Conservation (phyloP, 1,284 basidiomycete genomes). For the Melampsora abietis-canadensis region DNA sequence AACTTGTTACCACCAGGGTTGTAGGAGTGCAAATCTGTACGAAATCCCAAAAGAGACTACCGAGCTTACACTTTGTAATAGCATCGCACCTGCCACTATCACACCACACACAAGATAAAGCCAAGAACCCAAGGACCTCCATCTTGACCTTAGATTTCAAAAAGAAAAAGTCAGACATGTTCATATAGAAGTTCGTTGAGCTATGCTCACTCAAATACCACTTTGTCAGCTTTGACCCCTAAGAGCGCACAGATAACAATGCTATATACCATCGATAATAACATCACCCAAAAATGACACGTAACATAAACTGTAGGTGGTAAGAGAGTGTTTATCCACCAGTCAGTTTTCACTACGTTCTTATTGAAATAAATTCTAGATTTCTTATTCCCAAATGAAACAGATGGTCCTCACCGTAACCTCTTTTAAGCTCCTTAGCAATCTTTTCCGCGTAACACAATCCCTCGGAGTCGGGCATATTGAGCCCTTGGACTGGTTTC, state of each 20-base stretch:
- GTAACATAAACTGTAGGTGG: neutral
- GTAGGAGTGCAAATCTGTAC: too few species aligned
- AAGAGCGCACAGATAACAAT: neutral
- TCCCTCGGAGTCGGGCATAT: too few species aligned
- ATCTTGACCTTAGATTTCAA: neutral
- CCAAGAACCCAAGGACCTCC: constrained; percentile 3
- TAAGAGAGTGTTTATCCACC: neutral
- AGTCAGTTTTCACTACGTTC: neutral
- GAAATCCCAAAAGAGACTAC: too few species aligned
- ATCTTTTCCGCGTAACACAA: neutral
- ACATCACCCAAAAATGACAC: neutral
- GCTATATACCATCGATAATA: neutral
- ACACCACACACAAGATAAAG: neutral
- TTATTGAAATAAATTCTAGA: too few species aligned
- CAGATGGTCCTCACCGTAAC: neutral
- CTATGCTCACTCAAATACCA: neutral
- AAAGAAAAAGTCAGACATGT: neutral
- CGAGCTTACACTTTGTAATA: neutral
- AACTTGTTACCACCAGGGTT: neutral
- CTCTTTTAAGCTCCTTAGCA: neutral
- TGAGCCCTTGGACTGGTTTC: too few species aligned
- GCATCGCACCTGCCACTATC: neutral
- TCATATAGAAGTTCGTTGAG: neutral
- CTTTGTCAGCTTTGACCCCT: neutral
- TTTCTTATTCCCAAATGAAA: too few species aligned